These are phyloP conservation scores for Plasmopara halstedii DNA, from an alignment of 352 stramenopile genomes.

Conservation along the genomic window DNA sequence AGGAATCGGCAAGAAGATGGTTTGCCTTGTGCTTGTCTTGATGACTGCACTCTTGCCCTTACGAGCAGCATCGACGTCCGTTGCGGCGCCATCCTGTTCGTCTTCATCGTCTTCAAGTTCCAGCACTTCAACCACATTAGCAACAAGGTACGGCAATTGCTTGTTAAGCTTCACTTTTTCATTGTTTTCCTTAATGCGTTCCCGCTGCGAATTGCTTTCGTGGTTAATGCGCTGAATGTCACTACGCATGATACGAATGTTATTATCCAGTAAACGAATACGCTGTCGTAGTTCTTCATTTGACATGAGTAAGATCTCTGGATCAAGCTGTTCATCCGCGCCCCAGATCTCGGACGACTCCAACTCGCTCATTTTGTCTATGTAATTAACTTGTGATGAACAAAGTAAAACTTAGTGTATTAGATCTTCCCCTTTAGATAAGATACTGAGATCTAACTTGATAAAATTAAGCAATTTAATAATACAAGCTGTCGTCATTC, in stretches of 20 bases:
- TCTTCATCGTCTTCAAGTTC: conserved; percentile 88
- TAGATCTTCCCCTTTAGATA: conserved; percentile 6
- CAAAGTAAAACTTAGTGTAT: neutral
- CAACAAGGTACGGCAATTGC: conserved; percentile 98
- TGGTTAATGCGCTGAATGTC: conserved; percentile 96
- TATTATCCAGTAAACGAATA: conserved; percentile 95
- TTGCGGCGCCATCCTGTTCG: conserved; percentile 90
- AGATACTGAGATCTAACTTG: conserved; percentile 6
- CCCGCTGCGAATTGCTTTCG: conserved; percentile 89
- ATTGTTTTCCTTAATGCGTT: conserved; percentile 98
- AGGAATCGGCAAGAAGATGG: conserved; percentile 98
- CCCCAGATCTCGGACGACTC: conserved; percentile 63
- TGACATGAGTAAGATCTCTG: conserved; percentile 92
- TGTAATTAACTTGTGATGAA: neutral
- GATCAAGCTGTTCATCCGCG: conserved; percentile 55
- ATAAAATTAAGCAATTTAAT: conserved; percentile 3
- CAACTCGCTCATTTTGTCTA: conserved; percentile 42
- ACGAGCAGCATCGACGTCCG: conserved; percentile 87
- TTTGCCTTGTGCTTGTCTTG: conserved; percentile 97
- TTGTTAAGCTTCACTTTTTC: conserved; percentile 99
- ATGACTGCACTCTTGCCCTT: conserved; percentile 95
- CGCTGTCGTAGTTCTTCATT: conserved; percentile 94
- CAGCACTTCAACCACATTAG: conserved; percentile 95
- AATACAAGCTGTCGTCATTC: conserved; percentile 26
- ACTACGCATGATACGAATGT: conserved; percentile 96